A percentile compares a stretch with the other conserved stretches of the same genome.
These are phyloP conservation scores for Aureobasidium subglaciale DNA, from an alignment of 2,329 filamentous ascomycete genomes.

Conservation along the genomic window DNA sequence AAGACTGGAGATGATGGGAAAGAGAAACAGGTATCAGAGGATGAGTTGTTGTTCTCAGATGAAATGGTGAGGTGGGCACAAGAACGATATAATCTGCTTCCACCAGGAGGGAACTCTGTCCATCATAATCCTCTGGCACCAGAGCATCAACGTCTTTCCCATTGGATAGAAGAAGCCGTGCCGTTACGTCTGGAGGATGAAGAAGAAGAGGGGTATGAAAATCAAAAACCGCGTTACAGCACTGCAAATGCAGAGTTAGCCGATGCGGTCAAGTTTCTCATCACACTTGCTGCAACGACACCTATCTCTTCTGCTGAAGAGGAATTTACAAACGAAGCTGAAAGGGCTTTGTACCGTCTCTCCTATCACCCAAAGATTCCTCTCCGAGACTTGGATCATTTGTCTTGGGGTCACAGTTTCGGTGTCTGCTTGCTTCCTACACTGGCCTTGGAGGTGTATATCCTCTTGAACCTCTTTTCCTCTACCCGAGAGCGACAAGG, in stretches of 20 bases:
- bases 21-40: no score
- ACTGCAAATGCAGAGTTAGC: neutral
- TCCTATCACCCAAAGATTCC: neutral
- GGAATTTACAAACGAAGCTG: neutral
- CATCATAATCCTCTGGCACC: neutral
- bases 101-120: no score
- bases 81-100: no score
- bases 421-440: neutral
- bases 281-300: neutral
- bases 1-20: no score
- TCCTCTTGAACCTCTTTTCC: neutral
- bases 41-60: no score
- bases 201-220: no score
- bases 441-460: neutral
- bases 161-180: neutral
- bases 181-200: no score
- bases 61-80: no score
- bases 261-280: neutral
- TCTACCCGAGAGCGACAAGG: neutral
- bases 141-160: neutral
- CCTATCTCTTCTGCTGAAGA: neutral
- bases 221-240: neutral
- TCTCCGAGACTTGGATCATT: neutral
- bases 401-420: neutral
- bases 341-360: neutral